Percentiles rank a stretch among this genome's conserved stretches.
Conservation (phyloP, 495 filamentous ascomycete genomes). For the Aspergillus heteromorphus region DNA sequence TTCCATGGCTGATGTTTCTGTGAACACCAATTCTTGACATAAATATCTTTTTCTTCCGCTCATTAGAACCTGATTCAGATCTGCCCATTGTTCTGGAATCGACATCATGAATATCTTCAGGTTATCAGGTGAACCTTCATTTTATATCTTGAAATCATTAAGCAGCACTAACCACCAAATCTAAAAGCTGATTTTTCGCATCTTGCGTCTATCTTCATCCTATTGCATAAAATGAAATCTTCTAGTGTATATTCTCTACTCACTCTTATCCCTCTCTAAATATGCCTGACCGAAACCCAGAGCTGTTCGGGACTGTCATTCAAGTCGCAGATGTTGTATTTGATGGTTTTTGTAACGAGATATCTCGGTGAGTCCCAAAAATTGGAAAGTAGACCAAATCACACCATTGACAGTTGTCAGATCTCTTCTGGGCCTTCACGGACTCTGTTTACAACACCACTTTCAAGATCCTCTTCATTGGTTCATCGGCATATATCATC, state of each 20-base stretch:
- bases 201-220: slow-evolving; percentile 86
- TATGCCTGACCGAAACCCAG: slow-evolving; percentile 41
- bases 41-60: neutral
- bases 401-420: slow-evolving; percentile 34
- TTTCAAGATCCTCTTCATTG: slow-evolving; percentile 95
- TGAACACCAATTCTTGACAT: neutral
- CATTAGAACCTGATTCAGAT: neutral
- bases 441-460: slow-evolving; percentile 80
- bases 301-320: slow-evolving; percentile 96
- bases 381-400: neutral
- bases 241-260: slow-evolving; percentile 60
- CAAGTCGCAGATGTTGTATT: slow-evolving; percentile 92
- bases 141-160: neutral
- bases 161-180: neutral
- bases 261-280: neutral
- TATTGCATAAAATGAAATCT: slow-evolving; percentile 91
- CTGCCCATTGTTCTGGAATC: neutral
- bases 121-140: slow-evolving; percentile 60
- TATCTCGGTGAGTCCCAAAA: slow-evolving; percentile 65
- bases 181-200: slow-evolving; percentile 84
- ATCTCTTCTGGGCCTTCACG: slow-evolving; percentile 83
- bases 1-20: neutral
- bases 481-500: slow-evolving; percentile 82
- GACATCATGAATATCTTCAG: slow-evolving; percentile 82
- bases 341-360: slow-evolving; percentile 86